Evolutionary conservation across 768 basidiomycete species (phyloP).

Genomic region (Boletus subparvulus): DNA sequence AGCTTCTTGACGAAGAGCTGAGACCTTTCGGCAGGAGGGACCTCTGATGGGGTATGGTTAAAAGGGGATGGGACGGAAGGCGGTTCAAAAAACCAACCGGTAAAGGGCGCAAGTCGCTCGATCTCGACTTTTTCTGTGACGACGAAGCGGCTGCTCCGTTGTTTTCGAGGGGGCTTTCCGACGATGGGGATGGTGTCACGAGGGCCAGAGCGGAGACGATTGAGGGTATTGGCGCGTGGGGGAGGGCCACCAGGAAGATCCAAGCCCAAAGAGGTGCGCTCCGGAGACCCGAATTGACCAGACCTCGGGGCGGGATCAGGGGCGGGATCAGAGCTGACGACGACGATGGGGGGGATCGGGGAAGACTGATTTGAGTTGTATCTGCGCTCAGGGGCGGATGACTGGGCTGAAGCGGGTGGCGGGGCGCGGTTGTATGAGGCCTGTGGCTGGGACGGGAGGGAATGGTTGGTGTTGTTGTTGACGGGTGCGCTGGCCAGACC

Average conservation of each 20-base stretch:
- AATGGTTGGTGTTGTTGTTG: constrained; percentile 39
- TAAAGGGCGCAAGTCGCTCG: constrained; percentile 88
- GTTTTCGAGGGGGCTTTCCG: constrained; percentile 95
- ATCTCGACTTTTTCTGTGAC: constrained; percentile 96
- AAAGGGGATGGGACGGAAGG: constrained; percentile 9
- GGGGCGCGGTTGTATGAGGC: constrained; percentile 44
- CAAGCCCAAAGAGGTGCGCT: constrained; percentile 47
- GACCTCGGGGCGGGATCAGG: constrained; percentile 46
- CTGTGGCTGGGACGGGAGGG: constrained; percentile 40
- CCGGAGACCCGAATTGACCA: constrained; percentile 43
- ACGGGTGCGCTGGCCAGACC: constrained; percentile 38
- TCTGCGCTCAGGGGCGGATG: constrained; percentile 59
- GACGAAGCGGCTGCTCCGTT: constrained; percentile 94
- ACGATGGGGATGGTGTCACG: constrained; percentile 97
- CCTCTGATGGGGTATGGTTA: constrained; percentile 54
- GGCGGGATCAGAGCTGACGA: constrained; percentile 73
- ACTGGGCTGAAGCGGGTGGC: constrained; percentile 39
- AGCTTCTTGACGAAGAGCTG: constrained; percentile 93
- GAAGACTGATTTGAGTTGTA: constrained; percentile 42
- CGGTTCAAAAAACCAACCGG: constrained; percentile 46
- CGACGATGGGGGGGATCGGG: constrained; percentile 78
- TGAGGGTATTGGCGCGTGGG: constrained; percentile 66
- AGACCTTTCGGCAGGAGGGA: constrained; percentile 80
- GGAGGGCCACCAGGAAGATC: constrained; percentile 53
- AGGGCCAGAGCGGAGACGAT: constrained; percentile 76